Evolutionary conservation across 2,329 filamentous ascomycete species (phyloP), one percentile per base, ranked within the genome.

Genomic region (Cercospora sp.): DNA sequence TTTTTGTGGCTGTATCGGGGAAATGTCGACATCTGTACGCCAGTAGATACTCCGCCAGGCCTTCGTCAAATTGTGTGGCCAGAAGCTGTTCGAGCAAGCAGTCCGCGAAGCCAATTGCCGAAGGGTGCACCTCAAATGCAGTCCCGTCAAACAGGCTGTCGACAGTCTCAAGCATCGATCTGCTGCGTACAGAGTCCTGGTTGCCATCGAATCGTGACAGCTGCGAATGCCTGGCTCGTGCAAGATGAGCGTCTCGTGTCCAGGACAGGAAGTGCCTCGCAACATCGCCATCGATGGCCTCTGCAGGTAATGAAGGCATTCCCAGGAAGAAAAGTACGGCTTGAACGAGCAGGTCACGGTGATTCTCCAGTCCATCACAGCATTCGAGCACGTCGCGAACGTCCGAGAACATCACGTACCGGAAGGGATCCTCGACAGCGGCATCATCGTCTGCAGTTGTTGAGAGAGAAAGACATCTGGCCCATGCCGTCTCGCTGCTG

Each of bases 361-460:
- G 33, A 10, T n/a, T n/a, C 16, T 9, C 16, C 12, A 60, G 20
- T 6, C 28, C 4, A 28, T 68, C 31, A 26, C 63, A 48, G 26
- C 12, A 10, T 28, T 88, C 80, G 1, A 97, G 75, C 30, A 91
- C 84, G 0, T 86, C 83, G 69, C 88, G 81, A 20, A 97, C 82
- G 76, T 98, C 95, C 0, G 88, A 87, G 73, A 89, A 93, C 75
- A 97, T 87, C 57, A 97, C 86, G 3, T 95, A 87, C 40, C 93
- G 87, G 72, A 91, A 97, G 0, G 93, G 91, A 74, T 97, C 94
- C 16, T 69, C 67, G 12, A 66, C 60, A 10, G 68, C 68, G 67
- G 94, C 90, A 71, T 92, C 90, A 28, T 93, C 89, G 76, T 97
- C 93, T 68, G 91, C 83, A 0, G 90, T 91, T 87, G 16, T 91